Evolutionary conservation across 495 filamentous ascomycete species (phyloP).

Genomic region (Aspergillus sparsus): DNA sequence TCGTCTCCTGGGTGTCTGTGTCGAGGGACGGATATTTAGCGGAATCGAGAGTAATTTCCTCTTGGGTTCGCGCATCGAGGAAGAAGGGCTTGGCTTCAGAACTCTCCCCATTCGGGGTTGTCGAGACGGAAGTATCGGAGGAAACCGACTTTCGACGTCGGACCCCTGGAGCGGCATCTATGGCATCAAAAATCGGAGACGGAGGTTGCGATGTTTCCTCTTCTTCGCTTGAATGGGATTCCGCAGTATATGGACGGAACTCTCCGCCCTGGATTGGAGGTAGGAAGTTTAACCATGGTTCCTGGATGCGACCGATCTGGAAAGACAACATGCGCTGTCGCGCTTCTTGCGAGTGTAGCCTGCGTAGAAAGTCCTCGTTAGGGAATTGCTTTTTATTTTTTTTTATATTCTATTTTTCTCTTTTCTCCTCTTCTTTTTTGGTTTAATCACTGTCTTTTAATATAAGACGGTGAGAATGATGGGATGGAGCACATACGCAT

Average conservation of each 20-base stretch:
- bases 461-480: background rate
- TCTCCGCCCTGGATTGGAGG: slow-evolving; percentile 91
- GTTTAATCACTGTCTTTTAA: too few relatives aligned
- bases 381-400: slow-evolving; percentile 3
- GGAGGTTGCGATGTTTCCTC: slow-evolving; percentile 50
- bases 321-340: slow-evolving; percentile 75
- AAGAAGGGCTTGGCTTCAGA: slow-evolving; percentile 55
- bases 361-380: slow-evolving; percentile 35
- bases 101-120: slow-evolving; percentile 26
- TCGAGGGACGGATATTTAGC: slow-evolving; percentile 84
- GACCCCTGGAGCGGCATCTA: slow-evolving; percentile 38
- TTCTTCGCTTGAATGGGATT: slow-evolving; percentile 26
- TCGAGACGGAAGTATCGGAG: slow-evolving; percentile 41
- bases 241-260: slow-evolving; percentile 62
- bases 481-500: slow-evolving; percentile 62
- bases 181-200: slow-evolving; percentile 67
- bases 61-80: slow-evolving; percentile 71
- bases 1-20: slow-evolving; percentile 68
- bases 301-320: slow-evolving; percentile 81
- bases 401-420: background rate
- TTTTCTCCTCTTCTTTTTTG: too few relatives aligned
- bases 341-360: slow-evolving; percentile 81
- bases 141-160: slow-evolving; percentile 34
- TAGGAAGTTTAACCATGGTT: slow-evolving; percentile 82
- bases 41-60: slow-evolving; percentile 74